Conservation (phyloP, 306 rosid species). For the Quercus gilva region DNA sequence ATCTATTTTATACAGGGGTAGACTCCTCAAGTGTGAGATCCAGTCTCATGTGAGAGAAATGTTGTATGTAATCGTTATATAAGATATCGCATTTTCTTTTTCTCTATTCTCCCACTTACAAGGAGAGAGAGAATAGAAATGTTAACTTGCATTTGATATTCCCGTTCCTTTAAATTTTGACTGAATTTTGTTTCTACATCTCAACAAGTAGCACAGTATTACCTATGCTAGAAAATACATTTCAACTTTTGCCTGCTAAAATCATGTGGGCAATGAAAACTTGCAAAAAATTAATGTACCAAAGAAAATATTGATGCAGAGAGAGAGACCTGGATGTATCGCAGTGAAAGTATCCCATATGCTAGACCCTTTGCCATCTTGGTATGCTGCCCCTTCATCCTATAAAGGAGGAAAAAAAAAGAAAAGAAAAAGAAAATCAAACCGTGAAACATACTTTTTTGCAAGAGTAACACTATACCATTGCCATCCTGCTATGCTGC, state of each 20-base stretch:
- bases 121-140: background rate
- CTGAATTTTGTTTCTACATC: no score
- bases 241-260: no score
- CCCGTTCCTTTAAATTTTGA: background rate
- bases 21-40: no score
- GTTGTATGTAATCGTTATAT: no score
- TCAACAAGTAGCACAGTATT: no score
- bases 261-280: no score
- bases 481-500: no score
- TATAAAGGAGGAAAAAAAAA: background rate
- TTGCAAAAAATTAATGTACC: background rate
- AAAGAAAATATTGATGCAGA: background rate
- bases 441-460: background rate
- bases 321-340: conserved; percentile 3
- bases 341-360: conserved; percentile 25
- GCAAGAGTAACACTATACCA: background rate
- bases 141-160: background rate
- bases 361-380: conserved; percentile 23
- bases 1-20: no score
- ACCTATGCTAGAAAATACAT: no score
- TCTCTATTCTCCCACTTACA: no score
- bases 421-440: background rate
- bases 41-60: no score
- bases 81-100: no score
- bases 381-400: conserved; percentile 26